A percentile compares a stretch with the other conserved stretches of the same genome.
These are phyloP conservation scores for Lepidium didymum DNA, from an alignment of 345 rosid species.

Conservation along the genomic window DNA sequence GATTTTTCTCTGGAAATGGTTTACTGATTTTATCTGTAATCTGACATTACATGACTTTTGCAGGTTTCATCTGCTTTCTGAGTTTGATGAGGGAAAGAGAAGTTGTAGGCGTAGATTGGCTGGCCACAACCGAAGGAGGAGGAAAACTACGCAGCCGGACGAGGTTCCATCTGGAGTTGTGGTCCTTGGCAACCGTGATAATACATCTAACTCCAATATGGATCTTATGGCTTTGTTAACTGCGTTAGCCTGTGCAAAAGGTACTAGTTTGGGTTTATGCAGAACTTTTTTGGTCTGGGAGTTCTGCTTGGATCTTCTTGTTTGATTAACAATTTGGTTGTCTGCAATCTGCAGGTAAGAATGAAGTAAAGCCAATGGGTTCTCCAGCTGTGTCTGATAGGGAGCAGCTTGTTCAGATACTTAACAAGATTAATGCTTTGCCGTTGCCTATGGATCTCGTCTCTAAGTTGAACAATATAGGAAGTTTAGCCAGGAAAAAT, in stretches of 20 bases:
- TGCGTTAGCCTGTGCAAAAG: constrained; percentile 57
- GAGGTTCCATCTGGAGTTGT: constrained; percentile 45
- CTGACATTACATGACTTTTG: too few relatives aligned
- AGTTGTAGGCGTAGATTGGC: constrained; percentile 85
- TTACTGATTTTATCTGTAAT: too few relatives aligned
- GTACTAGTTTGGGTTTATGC: constrained; percentile 18
- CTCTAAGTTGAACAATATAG: constrained; percentile 49
- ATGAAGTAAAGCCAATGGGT: constrained; percentile 34
- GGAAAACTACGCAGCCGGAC: constrained; percentile 66
- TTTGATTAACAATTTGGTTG: constrained; percentile 5
- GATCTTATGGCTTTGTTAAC: constrained; percentile 62
- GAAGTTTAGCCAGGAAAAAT: constrained; percentile 39
- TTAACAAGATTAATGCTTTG: constrained; percentile 73
- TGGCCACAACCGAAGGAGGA: constrained; percentile 69
- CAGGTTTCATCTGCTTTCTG: constrained; percentile 71
- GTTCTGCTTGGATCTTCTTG: not conserved
- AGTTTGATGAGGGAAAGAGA: constrained; percentile 83
- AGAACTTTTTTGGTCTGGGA: not conserved
- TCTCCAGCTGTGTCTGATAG: constrained; percentile 42
- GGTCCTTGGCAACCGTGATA: constrained; percentile 38
- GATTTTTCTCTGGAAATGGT: too few relatives aligned
- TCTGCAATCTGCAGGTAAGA: constrained; percentile 41
- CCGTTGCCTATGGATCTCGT: constrained; percentile 69
- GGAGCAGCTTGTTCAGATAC: constrained; percentile 71
- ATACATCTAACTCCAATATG: constrained; percentile 30